Conservation (phyloP, 768 basidiomycete species). For the Leucosporidium creatinivorum region DNA sequence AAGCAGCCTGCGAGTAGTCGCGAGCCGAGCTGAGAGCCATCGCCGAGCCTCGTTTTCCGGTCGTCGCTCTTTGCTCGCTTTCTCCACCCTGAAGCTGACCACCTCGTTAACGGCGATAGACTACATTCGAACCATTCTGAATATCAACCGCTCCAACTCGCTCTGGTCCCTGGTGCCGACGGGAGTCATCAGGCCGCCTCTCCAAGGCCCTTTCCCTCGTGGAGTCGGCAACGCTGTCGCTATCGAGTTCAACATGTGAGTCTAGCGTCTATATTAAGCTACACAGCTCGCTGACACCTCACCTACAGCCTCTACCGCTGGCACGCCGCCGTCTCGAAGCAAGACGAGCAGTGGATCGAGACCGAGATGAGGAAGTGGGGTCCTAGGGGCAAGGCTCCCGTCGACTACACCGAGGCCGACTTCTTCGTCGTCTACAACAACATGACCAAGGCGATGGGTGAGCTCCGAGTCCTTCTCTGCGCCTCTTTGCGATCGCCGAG, state of each 20-base stretch:
- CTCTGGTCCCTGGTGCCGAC: no score
- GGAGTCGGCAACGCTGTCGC: constrained; percentile 24
- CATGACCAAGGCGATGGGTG: background rate
- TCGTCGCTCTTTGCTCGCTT: no score
- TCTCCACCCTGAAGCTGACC: no score
- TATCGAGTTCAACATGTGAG: constrained; percentile 25
- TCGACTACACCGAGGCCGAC: background rate
- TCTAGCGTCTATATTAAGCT: background rate
- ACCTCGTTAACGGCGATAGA: no score
- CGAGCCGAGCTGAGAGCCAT: background rate
- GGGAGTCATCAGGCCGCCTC: no score
- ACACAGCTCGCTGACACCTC: background rate
- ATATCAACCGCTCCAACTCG: no score
- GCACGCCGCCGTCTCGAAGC: constrained; percentile 41
- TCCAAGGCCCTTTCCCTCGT: background rate
- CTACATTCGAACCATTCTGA: background rate
- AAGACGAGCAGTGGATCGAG: constrained; percentile 42
- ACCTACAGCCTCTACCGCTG: constrained; percentile 39
- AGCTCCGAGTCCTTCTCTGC: no score
- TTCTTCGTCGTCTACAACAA: background rate
- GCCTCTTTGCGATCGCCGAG: no score
- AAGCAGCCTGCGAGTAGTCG: no score
- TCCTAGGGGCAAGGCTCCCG: no score
- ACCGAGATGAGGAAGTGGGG: constrained; percentile 12
- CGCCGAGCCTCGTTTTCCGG: no score